Evolutionary conservation across 768 basidiomycete genomes (phyloP).

Genomic region (Rubroboletus satanas): DNA sequence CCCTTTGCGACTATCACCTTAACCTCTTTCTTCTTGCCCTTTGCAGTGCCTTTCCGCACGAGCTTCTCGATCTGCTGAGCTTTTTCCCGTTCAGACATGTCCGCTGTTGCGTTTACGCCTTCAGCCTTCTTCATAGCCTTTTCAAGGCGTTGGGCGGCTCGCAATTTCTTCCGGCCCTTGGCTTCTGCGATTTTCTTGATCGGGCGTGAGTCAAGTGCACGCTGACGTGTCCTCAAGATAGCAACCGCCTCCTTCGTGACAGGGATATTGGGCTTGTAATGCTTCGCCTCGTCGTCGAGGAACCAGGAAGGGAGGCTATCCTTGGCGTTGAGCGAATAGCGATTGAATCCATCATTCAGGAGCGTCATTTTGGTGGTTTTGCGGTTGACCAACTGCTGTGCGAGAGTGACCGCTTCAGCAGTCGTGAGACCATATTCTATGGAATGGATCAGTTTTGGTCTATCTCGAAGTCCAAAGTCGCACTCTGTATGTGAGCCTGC

Average conservation of each 20-base stretch:
- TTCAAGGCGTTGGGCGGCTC: conserved; percentile 77
- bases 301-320: conserved; percentile 95
- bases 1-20: conserved; percentile 93
- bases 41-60: conserved; percentile 75
- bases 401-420: conserved; percentile 86
- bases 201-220: conserved; percentile 91
- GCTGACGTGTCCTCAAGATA: conserved; percentile 82
- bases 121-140: conserved; percentile 97
- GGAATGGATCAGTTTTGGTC: conserved; percentile 1
- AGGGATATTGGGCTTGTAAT: conserved; percentile 94
- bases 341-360: conserved; percentile 93
- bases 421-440: conserved; percentile 80
- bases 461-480: conserved; percentile 20
- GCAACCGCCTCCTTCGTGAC: conserved; percentile 93
- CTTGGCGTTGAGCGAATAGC: conserved; percentile 86
- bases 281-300: conserved; percentile 90
- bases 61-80: conserved; percentile 90
- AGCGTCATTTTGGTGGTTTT: conserved; percentile 84
- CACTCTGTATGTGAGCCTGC: conserved; percentile 64
- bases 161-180: conserved; percentile 94
- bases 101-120: conserved; percentile 80
- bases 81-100: conserved; percentile 94
- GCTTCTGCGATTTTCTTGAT: conserved; percentile 99
- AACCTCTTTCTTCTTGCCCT: conserved; percentile 68
- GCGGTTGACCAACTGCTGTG: conserved; percentile 87